Percentiles rank a stretch among this genome's conserved stretches.
Evolutionary conservation across 441 rosid genomes (phyloP).

Genomic region (Croton laevigatus): DNA sequence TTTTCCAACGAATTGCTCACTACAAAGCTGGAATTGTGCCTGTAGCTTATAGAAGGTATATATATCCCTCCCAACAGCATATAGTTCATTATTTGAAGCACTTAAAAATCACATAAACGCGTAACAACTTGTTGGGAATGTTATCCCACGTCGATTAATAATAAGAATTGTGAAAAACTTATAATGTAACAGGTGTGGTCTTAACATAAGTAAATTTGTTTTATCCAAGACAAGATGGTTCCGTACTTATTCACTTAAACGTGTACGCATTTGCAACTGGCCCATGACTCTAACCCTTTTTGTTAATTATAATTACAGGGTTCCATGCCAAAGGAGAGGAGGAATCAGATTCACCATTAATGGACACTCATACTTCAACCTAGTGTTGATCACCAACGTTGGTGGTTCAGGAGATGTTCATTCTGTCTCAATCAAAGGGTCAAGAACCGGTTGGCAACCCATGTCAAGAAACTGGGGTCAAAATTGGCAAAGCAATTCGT

Average conservation of each 20-base stretch:
- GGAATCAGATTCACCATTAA: conserved; percentile 51
- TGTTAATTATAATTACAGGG: conserved; percentile 25
- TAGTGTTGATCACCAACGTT: conserved; percentile 48
- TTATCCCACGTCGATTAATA: too few relatives aligned
- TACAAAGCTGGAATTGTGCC: conserved; percentile 47
- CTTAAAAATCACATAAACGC: too few relatives aligned
- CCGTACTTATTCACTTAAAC: too few relatives aligned
- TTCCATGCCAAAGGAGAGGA: conserved; percentile 37
- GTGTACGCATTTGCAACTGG: too few relatives aligned
- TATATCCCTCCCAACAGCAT: neutral
- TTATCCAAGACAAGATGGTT: too few relatives aligned
- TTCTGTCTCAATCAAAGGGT: conserved; percentile 40
- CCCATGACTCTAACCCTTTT: neutral
- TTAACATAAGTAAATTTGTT: too few relatives aligned
- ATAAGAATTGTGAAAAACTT: too few relatives aligned
- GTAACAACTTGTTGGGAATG: too few relatives aligned
- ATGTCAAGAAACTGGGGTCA: conserved; percentile 62
- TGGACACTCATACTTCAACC: conserved; percentile 50
- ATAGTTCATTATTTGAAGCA: too few relatives aligned
- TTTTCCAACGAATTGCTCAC: conserved; percentile 43
- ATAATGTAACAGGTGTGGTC: too few relatives aligned
- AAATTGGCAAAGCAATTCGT: conserved; percentile 54
- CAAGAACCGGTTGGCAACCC: conserved; percentile 37
- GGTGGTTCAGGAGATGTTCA: conserved; percentile 51
- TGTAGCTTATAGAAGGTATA: conserved; percentile 45